Conservation (phyloP, 441 rosid species). For the Oxalis stricta region DNA sequence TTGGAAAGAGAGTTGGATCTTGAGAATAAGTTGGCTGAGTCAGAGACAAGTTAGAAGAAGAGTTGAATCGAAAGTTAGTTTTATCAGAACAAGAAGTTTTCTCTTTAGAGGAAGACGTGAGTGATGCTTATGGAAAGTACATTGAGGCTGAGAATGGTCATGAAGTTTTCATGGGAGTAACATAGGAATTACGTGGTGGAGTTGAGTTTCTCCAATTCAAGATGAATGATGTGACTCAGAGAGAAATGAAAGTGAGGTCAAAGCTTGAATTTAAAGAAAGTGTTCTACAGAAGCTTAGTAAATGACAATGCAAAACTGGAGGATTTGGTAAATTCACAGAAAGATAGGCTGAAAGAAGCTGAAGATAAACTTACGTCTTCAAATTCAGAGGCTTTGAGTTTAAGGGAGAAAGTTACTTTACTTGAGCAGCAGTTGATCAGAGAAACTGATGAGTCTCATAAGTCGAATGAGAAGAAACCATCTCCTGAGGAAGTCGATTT, state of each 20-base stretch:
- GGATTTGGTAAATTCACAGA: slow-evolving; percentile 33
- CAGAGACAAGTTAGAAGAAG: slow-evolving; percentile 46
- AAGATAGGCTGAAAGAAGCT: slow-evolving; percentile 45
- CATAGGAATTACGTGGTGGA: slow-evolving; percentile 54
- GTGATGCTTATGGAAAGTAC: slow-evolving; percentile 35
- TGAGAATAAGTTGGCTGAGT: slow-evolving; percentile 64
- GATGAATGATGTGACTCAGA: slow-evolving; percentile 41
- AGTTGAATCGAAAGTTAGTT: slow-evolving; percentile 31
- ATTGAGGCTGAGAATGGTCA: slow-evolving; percentile 65
- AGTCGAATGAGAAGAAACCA: slow-evolving; percentile 15
- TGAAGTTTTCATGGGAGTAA: slow-evolving; percentile 48
- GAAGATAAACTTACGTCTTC: slow-evolving; percentile 36
- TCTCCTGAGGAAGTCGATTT: slow-evolving; percentile 17
- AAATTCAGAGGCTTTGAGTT: slow-evolving; percentile 35
- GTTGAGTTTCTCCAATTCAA: slow-evolving; percentile 55
- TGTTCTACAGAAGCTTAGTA: slow-evolving; percentile 37
- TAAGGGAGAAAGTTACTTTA: slow-evolving; percentile 32
- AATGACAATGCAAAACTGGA: slow-evolving; percentile 26
- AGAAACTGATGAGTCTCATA: slow-evolving; percentile 27
- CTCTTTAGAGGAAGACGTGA: slow-evolving; percentile 51
- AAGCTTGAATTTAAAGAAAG: slow-evolving; percentile 39
- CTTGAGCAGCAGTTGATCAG: slow-evolving; percentile 62
- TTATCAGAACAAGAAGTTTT: slow-evolving; percentile 42
- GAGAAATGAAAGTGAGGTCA: slow-evolving; percentile 42
- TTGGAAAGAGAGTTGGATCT: slow-evolving; percentile 86